Conservation (phyloP, 345 rosid species). For the Eucalyptus cloeziana region DNA sequence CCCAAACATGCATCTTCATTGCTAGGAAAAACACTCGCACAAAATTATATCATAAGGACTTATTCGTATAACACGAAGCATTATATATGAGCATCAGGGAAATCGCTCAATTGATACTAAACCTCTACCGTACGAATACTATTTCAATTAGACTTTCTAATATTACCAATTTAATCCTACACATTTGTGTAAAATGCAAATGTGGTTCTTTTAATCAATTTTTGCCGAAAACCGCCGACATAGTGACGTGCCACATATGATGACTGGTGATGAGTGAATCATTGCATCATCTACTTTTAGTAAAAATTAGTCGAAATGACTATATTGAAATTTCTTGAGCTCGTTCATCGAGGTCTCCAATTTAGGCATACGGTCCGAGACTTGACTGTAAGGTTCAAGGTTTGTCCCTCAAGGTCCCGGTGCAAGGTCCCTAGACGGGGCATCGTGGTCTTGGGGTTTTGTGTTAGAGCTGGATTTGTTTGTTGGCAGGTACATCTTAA, state of each 20-base stretch:
- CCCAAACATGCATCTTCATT: background rate
- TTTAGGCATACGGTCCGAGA: background rate
- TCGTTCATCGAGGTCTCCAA: background rate
- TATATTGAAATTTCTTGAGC: background rate
- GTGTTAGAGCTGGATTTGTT: background rate
- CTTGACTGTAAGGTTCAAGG: background rate
- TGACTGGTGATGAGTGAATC: background rate
- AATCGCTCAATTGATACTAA: background rate
- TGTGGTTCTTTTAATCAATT: background rate
- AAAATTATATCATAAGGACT: background rate
- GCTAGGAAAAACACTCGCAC: background rate
- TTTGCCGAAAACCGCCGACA: too few relatives aligned
- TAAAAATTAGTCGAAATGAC: background rate
- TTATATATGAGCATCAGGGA: fast-evolving
- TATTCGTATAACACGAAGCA: background rate
- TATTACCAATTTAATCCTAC: background rate
- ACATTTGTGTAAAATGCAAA: background rate
- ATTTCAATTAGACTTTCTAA: fast-evolving
- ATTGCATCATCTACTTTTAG: background rate
- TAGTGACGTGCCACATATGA: background rate
- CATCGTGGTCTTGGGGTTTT: fast-evolving
- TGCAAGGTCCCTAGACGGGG: background rate
- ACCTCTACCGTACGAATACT: too few relatives aligned
- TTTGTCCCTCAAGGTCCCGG: background rate
- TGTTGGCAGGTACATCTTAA: background rate